A percentile compares a stretch with the other conserved stretches of the same genome.
Evolutionary conservation across 2,329 filamentous ascomycete genomes (phyloP).

Genomic region (Coniochaeta prunicola): DNA sequence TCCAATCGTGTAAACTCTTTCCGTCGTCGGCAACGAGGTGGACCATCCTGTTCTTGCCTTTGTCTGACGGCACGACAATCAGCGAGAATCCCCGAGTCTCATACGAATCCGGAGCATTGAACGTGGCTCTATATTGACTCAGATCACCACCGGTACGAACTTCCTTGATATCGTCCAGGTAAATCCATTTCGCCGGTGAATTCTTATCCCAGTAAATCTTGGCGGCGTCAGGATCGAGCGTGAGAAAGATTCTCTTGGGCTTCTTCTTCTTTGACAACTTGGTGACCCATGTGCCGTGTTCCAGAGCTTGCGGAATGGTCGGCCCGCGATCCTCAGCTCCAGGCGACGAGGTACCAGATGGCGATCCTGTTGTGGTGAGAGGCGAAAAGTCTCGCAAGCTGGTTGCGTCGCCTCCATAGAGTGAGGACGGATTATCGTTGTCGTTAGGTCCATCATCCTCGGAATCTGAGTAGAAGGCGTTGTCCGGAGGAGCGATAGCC

Average conservation of each 20-base stretch:
- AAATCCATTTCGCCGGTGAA: slow-evolving; percentile 75
- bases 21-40: slow-evolving; percentile 77
- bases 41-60: slow-evolving; percentile 71
- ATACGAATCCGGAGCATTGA: slow-evolving; percentile 58
- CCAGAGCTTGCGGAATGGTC: slow-evolving; percentile 67
- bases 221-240: slow-evolving; percentile 74
- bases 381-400: slow-evolving; percentile 15
- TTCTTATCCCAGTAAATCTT: slow-evolving; percentile 83
- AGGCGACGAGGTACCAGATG: slow-evolving; percentile 26
- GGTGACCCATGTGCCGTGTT: slow-evolving; percentile 68
- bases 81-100: slow-evolving; percentile 83
- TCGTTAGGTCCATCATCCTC: slow-evolving; percentile 50
- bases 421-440: slow-evolving; percentile 26
- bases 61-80: slow-evolving; percentile 72
- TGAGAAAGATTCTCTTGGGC: slow-evolving; percentile 62
- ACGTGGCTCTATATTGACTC: slow-evolving; percentile 82
- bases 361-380: background rate
- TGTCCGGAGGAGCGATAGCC: slow-evolving; percentile 38
- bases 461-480: slow-evolving; percentile 39
- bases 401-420: background rate
- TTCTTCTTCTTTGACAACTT: slow-evolving; percentile 88
- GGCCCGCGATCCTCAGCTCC: slow-evolving; percentile 47
- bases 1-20: slow-evolving; percentile 71
- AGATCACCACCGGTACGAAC: slow-evolving; percentile 79
- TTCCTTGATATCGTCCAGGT: slow-evolving; percentile 92